Base-by-base conservation (phyloP, 306 rosid species). In the Coriaria nepalensis region DNA sequence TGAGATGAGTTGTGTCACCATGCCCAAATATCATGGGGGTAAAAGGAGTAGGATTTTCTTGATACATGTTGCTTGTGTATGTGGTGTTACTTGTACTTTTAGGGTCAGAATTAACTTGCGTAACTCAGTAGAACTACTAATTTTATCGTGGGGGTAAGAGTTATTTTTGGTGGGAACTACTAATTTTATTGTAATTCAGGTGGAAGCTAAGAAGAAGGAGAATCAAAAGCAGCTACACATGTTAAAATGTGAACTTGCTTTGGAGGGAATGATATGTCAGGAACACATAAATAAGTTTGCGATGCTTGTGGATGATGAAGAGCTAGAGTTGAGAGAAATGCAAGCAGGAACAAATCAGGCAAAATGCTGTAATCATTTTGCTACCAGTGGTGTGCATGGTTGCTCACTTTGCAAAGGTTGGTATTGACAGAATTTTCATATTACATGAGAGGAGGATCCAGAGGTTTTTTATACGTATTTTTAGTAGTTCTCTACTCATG, bases 351-450 rank as follows among this genome's bases (percentile, higher is more conserved):
- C 67, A 41, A 41, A 70, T 70, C 59, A 56, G 20, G 63, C 47
- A 52, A 44, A 69, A 49, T 77, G 77, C 67, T 68, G 75, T 38
- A 74, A 72, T 69, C 90, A 84, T 75, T 73, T 73, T 56, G 67
- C 77, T 52, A 53, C 73, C 47, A 54, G 56, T 57, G 75, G 70
- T 55, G 56, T 60, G 56, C 74, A 68, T 50, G 82, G 80, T 57
- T 72, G 81, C 66, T 71, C 88, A 53, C 87, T 90, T 44, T 81
- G 94, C 65, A 78, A 76, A 84, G 97, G 95, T 86, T 62, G 63
- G 64, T 42, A 39, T n/a, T n/a, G n/a, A n/a, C n/a, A n/a, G n/a
- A n/a, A n/a, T n/a, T n/a, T n/a, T n/a, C n/a, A n/a, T n/a, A n/a
- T n/a, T n/a, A n/a, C n/a, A n/a, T n/a, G n/a, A n/a, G n/a, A n/a